Evolutionary conservation across 306 rosid species (phyloP).

Genomic region (Prunus persica): DNA sequence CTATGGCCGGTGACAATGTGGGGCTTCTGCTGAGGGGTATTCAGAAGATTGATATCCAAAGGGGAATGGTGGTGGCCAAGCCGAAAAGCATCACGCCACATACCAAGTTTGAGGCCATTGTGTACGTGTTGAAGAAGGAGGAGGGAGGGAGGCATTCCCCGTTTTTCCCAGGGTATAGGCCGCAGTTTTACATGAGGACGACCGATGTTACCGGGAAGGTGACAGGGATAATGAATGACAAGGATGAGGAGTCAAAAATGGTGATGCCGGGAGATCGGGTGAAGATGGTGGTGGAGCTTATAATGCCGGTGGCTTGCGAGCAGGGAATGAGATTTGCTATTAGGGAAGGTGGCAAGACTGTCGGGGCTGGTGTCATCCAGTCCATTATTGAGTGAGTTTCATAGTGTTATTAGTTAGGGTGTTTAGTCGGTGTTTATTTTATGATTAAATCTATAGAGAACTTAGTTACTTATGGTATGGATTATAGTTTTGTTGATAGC

Average conservation of each 20-base stretch:
- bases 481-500: background rate
- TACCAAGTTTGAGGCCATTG: conserved; percentile 26
- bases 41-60: conserved; percentile 30
- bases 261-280: conserved; percentile 35
- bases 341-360: conserved; percentile 39
- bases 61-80: conserved; percentile 35
- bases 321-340: conserved; percentile 42
- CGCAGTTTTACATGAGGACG: conserved; percentile 38
- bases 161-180: conserved; percentile 28
- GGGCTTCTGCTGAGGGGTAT: conserved; percentile 35
- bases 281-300: conserved; percentile 36
- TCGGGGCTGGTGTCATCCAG: conserved; percentile 37
- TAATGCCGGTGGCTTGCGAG: conserved; percentile 33
- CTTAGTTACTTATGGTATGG: background rate
- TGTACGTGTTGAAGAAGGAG: conserved; percentile 34
- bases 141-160: conserved; percentile 38
- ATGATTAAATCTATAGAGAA: background rate
- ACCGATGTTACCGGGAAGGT: conserved; percentile 36
- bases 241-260: conserved; percentile 37
- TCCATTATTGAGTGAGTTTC: conserved; percentile 24
- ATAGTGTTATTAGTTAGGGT: background rate
- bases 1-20: conserved; percentile 38
- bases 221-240: conserved; percentile 18
- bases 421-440: background rate
- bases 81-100: conserved; percentile 27